These are phyloP conservation scores for Pestalotiopsis sp. DNA, from an alignment of 2,329 filamentous ascomycete genomes.

Conservation along the genomic window DNA sequence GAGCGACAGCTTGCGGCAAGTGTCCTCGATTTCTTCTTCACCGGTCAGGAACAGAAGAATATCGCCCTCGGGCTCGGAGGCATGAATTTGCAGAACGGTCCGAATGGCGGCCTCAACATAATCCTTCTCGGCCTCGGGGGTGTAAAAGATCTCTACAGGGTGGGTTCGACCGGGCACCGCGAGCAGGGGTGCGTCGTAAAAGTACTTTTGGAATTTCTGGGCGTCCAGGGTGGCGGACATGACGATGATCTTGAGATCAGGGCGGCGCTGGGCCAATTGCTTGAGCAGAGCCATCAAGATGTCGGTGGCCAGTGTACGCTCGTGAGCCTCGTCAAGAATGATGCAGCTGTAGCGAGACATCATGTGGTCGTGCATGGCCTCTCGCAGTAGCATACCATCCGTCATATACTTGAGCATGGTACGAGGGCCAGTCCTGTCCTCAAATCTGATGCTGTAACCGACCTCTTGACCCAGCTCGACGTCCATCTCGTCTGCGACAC, in stretches of 20 bases:
- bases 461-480: conserved; percentile 92
- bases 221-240: conserved; percentile 98
- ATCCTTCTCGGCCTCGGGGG: conserved; percentile 91
- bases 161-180: conserved; percentile 94
- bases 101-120: conserved; percentile 95
- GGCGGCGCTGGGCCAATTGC: conserved; percentile 78
- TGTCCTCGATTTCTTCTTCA: conserved; percentile 98
- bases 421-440: conserved; percentile 86
- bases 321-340: conserved; percentile 98
- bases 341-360: conserved; percentile 94
- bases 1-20: conserved; percentile 85
- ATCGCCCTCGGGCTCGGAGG: conserved; percentile 88
- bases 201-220: conserved; percentile 97
- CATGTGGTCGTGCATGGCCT: conserved; percentile 94
- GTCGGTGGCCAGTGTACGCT: conserved; percentile 94
- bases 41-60: conserved; percentile 94
- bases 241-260: conserved; percentile 97
- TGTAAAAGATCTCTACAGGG: conserved; percentile 98
- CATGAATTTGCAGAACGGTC: conserved; percentile 96
- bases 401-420: conserved; percentile 99
- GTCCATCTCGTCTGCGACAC: conserved; percentile 96
- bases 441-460: conserved; percentile 98
- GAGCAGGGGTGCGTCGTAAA: conserved; percentile 89
- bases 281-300: conserved; percentile 97
- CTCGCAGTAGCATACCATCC: conserved; percentile 95